Percentiles rank a stretch among this genome's conserved stretches.
Evolutionary conservation across 208 protist genomes (phyloP).

Genomic region (Leishmania lainsoni): DNA sequence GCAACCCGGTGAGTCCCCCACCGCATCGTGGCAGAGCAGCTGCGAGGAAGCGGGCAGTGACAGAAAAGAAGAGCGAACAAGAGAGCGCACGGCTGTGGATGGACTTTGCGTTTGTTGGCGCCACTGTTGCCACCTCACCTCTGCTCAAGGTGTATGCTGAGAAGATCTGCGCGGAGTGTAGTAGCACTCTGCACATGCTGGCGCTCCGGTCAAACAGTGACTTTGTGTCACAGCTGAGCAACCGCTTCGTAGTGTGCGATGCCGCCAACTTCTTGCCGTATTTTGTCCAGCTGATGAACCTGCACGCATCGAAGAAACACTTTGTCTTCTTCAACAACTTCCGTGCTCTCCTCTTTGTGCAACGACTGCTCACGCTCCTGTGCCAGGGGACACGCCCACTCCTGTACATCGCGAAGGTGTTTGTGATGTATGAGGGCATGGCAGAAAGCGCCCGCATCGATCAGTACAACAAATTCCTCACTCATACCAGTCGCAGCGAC

Average conservation of each 20-base stretch:
- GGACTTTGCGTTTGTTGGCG: slow-evolving; percentile 86
- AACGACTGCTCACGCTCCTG: slow-evolving; percentile 61
- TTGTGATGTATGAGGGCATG: slow-evolving; percentile 89
- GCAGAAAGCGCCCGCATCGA: slow-evolving; percentile 67
- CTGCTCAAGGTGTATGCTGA: slow-evolving; percentile 46
- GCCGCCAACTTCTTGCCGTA: slow-evolving; percentile 67
- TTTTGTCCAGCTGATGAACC: slow-evolving; percentile 86
- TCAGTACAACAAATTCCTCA: slow-evolving; percentile 88
- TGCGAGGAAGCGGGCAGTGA: background rate
- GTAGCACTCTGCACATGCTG: slow-evolving; percentile 40
- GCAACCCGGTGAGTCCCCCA: background rate
- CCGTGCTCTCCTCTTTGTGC: slow-evolving; percentile 68
- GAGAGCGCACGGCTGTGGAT: slow-evolving; percentile 15
- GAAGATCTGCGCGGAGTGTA: slow-evolving; percentile 21
- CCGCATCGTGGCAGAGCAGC: background rate
- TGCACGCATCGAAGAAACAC: slow-evolving; percentile 90
- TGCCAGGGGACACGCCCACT: slow-evolving; percentile 49
- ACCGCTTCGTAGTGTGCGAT: slow-evolving; percentile 76
- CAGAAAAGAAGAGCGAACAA: too few relatives aligned
- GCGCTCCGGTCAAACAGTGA: slow-evolving; percentile 50
- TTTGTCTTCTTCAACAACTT: slow-evolving; percentile 93
- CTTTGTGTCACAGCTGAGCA: slow-evolving; percentile 76
- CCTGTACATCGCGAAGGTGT: slow-evolving; percentile 72
- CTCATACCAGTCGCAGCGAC: slow-evolving; percentile 33
- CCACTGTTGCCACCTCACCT: slow-evolving; percentile 76